Percentiles rank a stretch among this genome's conserved stretches.
Evolutionary conservation across 441 rosid genomes (phyloP).

Genomic region (Erodium trifolium): DNA sequence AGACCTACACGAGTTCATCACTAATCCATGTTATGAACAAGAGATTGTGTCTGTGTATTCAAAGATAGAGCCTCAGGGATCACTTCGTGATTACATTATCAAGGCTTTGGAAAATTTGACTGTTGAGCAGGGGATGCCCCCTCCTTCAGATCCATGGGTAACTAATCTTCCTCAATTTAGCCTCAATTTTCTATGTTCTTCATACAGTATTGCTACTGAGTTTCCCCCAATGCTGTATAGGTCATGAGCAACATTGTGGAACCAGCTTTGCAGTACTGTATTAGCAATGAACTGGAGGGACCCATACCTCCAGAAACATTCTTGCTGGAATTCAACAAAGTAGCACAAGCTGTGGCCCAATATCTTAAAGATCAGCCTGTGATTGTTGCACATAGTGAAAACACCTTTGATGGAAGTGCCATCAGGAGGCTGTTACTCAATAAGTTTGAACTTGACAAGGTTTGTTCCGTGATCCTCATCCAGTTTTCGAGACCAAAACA

Average conservation of each 20-base stretch:
- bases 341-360: constrained; percentile 53
- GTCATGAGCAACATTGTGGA: constrained; percentile 74
- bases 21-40: constrained; percentile 53
- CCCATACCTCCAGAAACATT: constrained; percentile 47
- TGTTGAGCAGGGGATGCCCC: constrained; percentile 94
- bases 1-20: constrained; percentile 72
- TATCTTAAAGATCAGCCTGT: constrained; percentile 87
- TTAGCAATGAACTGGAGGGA: constrained; percentile 31
- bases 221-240: constrained; percentile 25
- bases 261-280: constrained; percentile 46
- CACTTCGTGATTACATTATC: constrained; percentile 37
- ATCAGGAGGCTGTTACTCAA: constrained; percentile 62
- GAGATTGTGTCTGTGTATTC: constrained; percentile 56
- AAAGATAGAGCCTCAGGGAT: constrained; percentile 34
- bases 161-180: background rate
- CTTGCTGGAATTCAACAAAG: constrained; percentile 57
- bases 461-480: constrained; percentile 12
- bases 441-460: constrained; percentile 90
- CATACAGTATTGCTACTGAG: background rate
- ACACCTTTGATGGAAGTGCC: constrained; percentile 77
- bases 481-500: too few species aligned
- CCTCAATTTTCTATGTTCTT: background rate
- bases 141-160: constrained; percentile 74
- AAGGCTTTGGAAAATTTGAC: constrained; percentile 61
- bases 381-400: constrained; percentile 90